Conservation (phyloP, 306 rosid genomes). For the Vachellia collinsii region DNA sequence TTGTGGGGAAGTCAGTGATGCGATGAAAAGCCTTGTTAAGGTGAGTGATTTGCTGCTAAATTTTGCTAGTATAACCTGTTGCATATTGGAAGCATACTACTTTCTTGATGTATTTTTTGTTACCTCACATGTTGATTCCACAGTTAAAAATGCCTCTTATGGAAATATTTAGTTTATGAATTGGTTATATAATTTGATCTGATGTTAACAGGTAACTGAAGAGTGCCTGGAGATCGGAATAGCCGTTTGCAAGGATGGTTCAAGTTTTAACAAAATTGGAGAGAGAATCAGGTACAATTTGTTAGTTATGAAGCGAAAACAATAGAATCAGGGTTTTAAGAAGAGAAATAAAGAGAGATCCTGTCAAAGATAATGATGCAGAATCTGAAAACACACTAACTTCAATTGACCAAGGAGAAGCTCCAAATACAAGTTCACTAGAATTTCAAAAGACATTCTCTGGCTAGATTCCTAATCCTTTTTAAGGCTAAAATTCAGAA, state of each 20-base stretch:
- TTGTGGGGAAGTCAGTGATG: constrained; percentile 85
- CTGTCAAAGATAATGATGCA: not conserved
- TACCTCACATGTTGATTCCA: constrained; percentile 13
- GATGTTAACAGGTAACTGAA: constrained; percentile 66
- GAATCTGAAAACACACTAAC: not conserved
- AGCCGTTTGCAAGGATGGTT: constrained; percentile 90
- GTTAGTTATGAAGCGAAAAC: not conserved
- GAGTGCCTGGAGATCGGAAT: constrained; percentile 94
- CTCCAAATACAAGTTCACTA: not conserved
- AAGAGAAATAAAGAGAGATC: not conserved
- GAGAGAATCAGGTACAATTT: constrained; percentile 75
- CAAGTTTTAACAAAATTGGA: constrained; percentile 84
- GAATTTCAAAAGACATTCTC: not conserved
- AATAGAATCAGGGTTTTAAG: not conserved
- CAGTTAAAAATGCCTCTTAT: constrained; percentile 9
- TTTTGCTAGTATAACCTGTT: not conserved
- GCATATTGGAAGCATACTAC: constrained; percentile 10
- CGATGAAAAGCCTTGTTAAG: constrained; percentile 74
- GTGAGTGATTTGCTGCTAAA: constrained; percentile 47
- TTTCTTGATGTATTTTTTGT: constrained; percentile 23
- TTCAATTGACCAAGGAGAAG: not conserved
- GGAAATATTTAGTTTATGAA: constrained; percentile 19
- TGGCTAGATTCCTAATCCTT: not conserved
- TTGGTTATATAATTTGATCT: constrained; percentile 28
- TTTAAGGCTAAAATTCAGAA: not conserved